Evolutionary conservation across 495 filamentous ascomycete species (phyloP).

Genomic region (Zalerion maritima): DNA sequence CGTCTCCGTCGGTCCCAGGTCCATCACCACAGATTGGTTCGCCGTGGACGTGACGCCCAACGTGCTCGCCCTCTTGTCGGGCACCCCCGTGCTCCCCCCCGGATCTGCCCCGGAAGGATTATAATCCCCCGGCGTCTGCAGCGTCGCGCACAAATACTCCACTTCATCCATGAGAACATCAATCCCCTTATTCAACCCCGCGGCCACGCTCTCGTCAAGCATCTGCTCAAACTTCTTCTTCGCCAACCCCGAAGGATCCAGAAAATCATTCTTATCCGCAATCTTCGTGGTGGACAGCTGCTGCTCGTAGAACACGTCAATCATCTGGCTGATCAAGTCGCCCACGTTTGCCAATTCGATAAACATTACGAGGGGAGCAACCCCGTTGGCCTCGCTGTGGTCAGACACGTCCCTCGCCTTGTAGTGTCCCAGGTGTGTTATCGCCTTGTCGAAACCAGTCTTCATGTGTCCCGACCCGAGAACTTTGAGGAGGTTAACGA

Average conservation of each 20-base stretch:
- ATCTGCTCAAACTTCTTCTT: slow-evolving; percentile 99
- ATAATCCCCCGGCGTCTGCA: slow-evolving; percentile 76
- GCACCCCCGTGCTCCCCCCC: slow-evolving; percentile 4
- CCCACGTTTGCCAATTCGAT: slow-evolving; percentile 96
- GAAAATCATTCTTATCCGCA: slow-evolving; percentile 83
- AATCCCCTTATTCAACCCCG: slow-evolving; percentile 91
- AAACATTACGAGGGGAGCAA: slow-evolving; percentile 88
- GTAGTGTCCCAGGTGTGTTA: slow-evolving; percentile 81
- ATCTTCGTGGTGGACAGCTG: slow-evolving; percentile 72
- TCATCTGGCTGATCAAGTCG: slow-evolving; percentile 96
- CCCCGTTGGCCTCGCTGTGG: slow-evolving; percentile 47
- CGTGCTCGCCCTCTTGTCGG: slow-evolving; percentile 2
- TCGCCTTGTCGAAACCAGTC: slow-evolving; percentile 78
- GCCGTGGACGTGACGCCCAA: not conserved
- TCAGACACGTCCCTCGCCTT: slow-evolving; percentile 75
- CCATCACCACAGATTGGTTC: slow-evolving; percentile 26
- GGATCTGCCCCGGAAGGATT: slow-evolving; percentile 43
- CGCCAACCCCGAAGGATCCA: slow-evolving; percentile 77
- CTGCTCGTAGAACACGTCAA: slow-evolving; percentile 97
- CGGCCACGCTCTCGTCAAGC: slow-evolving; percentile 92
- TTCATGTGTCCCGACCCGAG: slow-evolving; percentile 82
- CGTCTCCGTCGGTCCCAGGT: slow-evolving; percentile 70
- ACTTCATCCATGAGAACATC: slow-evolving; percentile 98
- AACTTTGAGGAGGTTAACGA: slow-evolving; percentile 67
- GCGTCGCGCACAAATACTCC: slow-evolving; percentile 84